A percentile compares a stretch with the other conserved stretches of the same genome.
Evolutionary conservation across 768 basidiomycete genomes (phyloP).

Genomic region (Lactifluus piperatus): DNA sequence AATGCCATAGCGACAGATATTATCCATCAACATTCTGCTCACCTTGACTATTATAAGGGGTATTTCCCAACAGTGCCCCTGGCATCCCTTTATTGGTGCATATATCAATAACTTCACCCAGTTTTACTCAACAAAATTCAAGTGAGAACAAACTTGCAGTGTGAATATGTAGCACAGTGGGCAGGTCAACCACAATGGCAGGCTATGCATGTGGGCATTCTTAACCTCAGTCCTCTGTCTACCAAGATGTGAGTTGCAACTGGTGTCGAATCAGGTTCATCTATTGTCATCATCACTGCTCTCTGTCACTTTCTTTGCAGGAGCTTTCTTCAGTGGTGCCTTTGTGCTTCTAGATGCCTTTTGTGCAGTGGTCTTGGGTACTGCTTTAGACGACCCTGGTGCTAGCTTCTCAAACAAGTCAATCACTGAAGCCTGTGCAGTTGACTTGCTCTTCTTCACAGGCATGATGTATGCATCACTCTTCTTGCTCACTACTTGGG

Average conservation of each 20-base stretch:
- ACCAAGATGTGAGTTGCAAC: conserved; percentile 33
- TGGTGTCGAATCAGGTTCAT: conserved; percentile 34
- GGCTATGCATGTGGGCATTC: conserved; percentile 67
- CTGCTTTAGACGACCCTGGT: conserved; percentile 4
- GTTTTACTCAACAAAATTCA: conserved; percentile 97
- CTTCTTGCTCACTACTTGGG: conserved; percentile 1
- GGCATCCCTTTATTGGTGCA: neutral
- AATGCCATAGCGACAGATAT: conserved; percentile 98
- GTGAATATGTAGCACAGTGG: conserved; percentile 97
- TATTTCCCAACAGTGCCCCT: conserved; percentile 25
- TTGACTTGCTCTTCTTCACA: conserved; percentile 43
- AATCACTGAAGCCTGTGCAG: conserved; percentile 30
- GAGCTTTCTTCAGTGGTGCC: conserved; percentile 14
- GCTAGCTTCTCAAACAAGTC: conserved; percentile 43
- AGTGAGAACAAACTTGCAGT: conserved; percentile 83
- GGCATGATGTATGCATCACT: conserved; percentile 32
- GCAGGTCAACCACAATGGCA: conserved; percentile 83
- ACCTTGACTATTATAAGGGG: conserved; percentile 98
- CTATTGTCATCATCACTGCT: conserved; percentile 38
- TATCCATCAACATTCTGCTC: conserved; percentile 87
- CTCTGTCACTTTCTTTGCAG: conserved; percentile 26
- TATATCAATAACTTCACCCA: conserved; percentile 83
- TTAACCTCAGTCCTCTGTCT: neutral
- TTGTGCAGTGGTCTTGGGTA: conserved; percentile 23
- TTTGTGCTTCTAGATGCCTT: conserved; percentile 56